A percentile compares a stretch with the other conserved stretches of the same genome.
phyloP scores from a whole-genome alignment of 805 yeast species.

The Starmerella lactis-condensi region DNA sequence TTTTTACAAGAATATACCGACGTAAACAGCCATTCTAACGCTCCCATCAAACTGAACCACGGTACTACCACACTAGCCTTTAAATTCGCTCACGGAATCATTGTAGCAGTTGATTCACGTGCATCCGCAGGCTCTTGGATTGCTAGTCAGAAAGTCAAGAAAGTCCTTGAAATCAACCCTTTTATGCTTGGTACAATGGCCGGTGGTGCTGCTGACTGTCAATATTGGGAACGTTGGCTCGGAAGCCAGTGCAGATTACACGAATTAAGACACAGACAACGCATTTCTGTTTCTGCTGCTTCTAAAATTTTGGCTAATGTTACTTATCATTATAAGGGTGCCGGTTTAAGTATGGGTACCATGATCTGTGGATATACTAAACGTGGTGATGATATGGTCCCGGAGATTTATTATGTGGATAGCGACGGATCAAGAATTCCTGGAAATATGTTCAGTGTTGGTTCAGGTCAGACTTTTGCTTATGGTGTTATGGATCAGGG shows the following conservation, averaged over 20 bases:
- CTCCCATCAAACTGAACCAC: slow-evolving; percentile 89
- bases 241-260: slow-evolving; percentile 92
- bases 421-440: slow-evolving; percentile 90
- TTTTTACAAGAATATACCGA: slow-evolving; percentile 96
- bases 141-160: slow-evolving; percentile 93
- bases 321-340: slow-evolving; percentile 86
- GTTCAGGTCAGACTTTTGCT: slow-evolving; percentile 98
- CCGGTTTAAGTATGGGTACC: slow-evolving; percentile 98
- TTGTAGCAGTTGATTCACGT: slow-evolving; percentile 91
- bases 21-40: slow-evolving; percentile 79
- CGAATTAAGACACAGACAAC: slow-evolving; percentile 82
- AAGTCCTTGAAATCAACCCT: slow-evolving; percentile 92
- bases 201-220: slow-evolving; percentile 99
- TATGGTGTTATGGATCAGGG: slow-evolving; percentile 93
- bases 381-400: slow-evolving; percentile 51
- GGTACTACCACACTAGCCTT: slow-evolving; percentile 98
- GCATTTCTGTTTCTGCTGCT: slow-evolving; percentile 93
- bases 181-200: slow-evolving; percentile 94
- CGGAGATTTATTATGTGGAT: slow-evolving; percentile 88
- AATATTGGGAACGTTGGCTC: slow-evolving; percentile 97
- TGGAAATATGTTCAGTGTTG: slow-evolving; percentile 92
- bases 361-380: slow-evolving; percentile 96
- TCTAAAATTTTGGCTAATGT: slow-evolving; percentile 80
- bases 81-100: slow-evolving; percentile 85
- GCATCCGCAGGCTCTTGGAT: slow-evolving; percentile 98